Conservation (phyloP, 2,329 filamentous ascomycete genomes). For the Venturia aucupariae region DNA sequence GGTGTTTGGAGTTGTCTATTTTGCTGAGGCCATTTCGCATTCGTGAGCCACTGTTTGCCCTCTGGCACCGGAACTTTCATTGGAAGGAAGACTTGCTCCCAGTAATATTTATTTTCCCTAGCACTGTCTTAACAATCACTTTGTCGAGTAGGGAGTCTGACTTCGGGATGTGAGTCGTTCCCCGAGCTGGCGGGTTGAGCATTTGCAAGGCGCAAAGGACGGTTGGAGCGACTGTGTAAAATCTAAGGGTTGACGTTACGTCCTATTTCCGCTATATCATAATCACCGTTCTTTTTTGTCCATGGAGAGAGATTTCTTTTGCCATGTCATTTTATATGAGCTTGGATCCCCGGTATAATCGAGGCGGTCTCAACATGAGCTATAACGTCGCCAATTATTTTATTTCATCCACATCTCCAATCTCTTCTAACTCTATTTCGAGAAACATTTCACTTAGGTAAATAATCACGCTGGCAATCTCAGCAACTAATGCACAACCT, state of each 20-base stretch:
- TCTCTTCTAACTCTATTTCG: no score
- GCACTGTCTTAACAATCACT: not conserved
- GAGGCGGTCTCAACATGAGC: no score
- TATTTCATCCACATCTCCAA: no score
- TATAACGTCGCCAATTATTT: no score
- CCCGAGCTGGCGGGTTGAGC: not conserved
- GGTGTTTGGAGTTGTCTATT: slow-evolving; percentile 83
- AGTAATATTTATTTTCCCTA: not conserved
- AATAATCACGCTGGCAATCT: no score
- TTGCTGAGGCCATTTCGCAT: slow-evolving; percentile 54
- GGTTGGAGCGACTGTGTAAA: not conserved
- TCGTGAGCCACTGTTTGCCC: not conserved
- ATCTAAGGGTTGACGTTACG: not conserved
- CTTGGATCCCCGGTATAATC: no score
- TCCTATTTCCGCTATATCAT: not conserved
- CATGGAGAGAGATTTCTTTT: not conserved
- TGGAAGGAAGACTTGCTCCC: not conserved
- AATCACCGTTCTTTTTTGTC: not conserved
- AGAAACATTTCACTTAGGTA: no score
- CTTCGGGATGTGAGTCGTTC: not conserved
- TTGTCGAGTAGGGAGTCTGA: not conserved
- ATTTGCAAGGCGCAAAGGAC: not conserved
- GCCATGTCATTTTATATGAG: no score
- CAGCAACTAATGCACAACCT: no score
- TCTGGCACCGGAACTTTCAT: not conserved